Conservation (phyloP, 2,329 filamentous ascomycete genomes). For the Reticulascus tulasneorum region DNA sequence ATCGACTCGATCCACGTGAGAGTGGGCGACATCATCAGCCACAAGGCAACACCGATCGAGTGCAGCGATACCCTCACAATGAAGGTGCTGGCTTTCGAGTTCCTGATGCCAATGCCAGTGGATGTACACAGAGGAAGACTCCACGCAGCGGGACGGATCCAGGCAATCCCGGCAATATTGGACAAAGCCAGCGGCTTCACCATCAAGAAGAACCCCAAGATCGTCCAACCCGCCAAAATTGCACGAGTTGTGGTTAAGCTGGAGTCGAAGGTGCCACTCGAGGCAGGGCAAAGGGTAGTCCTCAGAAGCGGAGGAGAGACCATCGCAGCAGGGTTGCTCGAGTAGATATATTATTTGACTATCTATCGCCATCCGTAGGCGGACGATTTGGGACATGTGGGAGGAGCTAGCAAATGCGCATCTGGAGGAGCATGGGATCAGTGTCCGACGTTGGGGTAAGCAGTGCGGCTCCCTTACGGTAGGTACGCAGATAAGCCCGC, state of each 20-base stretch:
- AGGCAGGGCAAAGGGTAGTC: constrained; percentile 75
- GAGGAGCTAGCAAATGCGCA: too few relatives aligned
- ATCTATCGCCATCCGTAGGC: too few relatives aligned
- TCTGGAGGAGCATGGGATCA: too few relatives aligned
- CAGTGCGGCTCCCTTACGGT: too few relatives aligned
- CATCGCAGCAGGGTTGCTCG: constrained; percentile 80
- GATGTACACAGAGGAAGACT: constrained; percentile 85
- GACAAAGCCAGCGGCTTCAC: constrained; percentile 76
- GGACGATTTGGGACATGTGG: too few relatives aligned
- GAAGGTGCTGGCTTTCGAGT: constrained; percentile 86
- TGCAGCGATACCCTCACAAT: constrained; percentile 72
- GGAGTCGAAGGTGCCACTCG: constrained; percentile 70
- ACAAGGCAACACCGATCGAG: constrained; percentile 60
- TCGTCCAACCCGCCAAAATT: constrained; percentile 75
- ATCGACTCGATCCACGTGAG: constrained; percentile 81
- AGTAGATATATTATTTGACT: too few relatives aligned
- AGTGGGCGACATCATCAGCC: constrained; percentile 83
- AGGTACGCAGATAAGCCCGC: too few relatives aligned
- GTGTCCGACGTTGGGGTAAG: too few relatives aligned
- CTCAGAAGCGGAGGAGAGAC: constrained; percentile 77
- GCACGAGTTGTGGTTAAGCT: constrained; percentile 75
- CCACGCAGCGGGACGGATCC: constrained; percentile 72
- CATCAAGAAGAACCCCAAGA: constrained; percentile 77
- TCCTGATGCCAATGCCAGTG: constrained; percentile 81
- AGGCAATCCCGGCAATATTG: constrained; percentile 65